These are phyloP conservation scores for Dianthus caryophyllus DNA, from an alignment of 148 eudicot genomes.

Conservation along the genomic window DNA sequence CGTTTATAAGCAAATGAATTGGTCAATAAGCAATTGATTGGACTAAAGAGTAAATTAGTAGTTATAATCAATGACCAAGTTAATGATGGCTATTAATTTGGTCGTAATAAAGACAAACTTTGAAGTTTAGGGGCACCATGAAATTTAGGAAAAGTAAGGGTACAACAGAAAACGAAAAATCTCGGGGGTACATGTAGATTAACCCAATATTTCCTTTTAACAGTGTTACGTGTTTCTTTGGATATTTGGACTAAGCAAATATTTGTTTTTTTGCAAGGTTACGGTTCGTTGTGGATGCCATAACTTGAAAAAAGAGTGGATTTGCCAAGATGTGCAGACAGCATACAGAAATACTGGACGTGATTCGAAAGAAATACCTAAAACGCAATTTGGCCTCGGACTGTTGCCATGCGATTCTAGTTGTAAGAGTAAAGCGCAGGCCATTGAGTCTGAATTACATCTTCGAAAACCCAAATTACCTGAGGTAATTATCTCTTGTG, in stretches of 20 bases:
- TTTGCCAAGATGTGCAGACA: constrained; percentile 73
- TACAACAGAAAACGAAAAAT: too few species aligned
- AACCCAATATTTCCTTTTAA: neutral
- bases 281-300: constrained; percentile 82
- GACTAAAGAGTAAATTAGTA: too few species aligned
- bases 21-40: too few species aligned
- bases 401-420: constrained; percentile 72
- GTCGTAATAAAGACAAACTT: too few species aligned
- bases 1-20: too few species aligned
- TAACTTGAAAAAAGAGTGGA: constrained; percentile 85
- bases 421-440: constrained; percentile 67
- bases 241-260: neutral
- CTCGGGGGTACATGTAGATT: too few species aligned
- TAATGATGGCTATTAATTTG: too few species aligned
- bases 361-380: constrained; percentile 68
- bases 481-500: constrained; percentile 47
- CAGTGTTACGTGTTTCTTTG: neutral
- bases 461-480: constrained; percentile 48
- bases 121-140: too few species aligned
- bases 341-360: constrained; percentile 44
- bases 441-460: constrained; percentile 59
- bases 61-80: too few species aligned
- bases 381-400: constrained; percentile 69
- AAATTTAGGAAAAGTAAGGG: too few species aligned
- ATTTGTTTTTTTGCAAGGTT: constrained; percentile 41